These are phyloP conservation scores for Golubevia pallescens DNA, from an alignment of 1,284 basidiomycete species.

Conservation along the genomic window DNA sequence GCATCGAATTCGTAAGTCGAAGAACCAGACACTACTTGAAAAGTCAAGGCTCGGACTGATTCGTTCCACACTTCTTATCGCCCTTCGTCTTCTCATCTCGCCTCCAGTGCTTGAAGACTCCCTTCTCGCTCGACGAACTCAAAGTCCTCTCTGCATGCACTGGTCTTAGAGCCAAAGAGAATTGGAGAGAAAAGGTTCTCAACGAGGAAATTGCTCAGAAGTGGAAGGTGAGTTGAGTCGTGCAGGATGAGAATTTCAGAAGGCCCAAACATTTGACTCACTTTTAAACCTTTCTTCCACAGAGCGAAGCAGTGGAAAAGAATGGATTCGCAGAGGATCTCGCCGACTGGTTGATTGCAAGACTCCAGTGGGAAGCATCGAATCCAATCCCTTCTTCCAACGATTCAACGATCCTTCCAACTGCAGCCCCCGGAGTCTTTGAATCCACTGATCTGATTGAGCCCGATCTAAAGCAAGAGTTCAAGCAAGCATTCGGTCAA, in stretches of 20 bases:
- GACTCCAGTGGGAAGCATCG: slow-evolving; percentile 8
- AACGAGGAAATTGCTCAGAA: background rate
- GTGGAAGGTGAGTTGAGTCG: slow-evolving; percentile 8
- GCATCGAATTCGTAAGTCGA: no score
- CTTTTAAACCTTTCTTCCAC: background rate
- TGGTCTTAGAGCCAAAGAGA: slow-evolving; percentile 4
- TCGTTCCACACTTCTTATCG: no score
- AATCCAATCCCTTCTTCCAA: slow-evolving; percentile 3
- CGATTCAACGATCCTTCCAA: slow-evolving; percentile 2
- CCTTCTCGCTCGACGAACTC: slow-evolving; percentile 5
- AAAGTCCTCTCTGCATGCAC: background rate
- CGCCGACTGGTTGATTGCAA: slow-evolving; percentile 3
- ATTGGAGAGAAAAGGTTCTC: slow-evolving; percentile 9
- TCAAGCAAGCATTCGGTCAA: background rate
- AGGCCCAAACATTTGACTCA: background rate
- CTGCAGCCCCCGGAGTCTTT: background rate
- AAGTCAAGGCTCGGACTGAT: no score
- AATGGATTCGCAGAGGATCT: slow-evolving; percentile 1
- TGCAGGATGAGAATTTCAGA: background rate
- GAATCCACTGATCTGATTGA: background rate
- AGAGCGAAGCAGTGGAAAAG: slow-evolving; percentile 5
- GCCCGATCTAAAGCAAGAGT: background rate
- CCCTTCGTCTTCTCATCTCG: no score
- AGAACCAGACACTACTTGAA: no score
- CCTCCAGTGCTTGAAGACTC: background rate